Conservation (phyloP, 2,329 filamentous ascomycete species). For the Botrytis fragariae region DNA sequence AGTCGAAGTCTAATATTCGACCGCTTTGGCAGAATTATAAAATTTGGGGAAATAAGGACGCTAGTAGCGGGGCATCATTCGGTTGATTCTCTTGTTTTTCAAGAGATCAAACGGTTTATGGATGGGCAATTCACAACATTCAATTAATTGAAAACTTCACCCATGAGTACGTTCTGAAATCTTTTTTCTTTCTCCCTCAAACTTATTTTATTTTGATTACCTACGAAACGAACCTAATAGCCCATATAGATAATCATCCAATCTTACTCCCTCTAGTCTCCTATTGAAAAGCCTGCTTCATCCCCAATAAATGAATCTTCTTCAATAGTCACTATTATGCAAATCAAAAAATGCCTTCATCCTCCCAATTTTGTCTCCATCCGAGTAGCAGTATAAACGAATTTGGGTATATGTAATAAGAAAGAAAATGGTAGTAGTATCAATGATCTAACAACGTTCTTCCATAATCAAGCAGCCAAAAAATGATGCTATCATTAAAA, state of each 20-base stretch:
- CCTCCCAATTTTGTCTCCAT: slow-evolving; percentile 15
- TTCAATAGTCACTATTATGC: slow-evolving; percentile 16
- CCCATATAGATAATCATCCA: slow-evolving; percentile 1
- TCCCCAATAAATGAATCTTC: not conserved
- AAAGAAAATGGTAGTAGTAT: slow-evolving; percentile 23
- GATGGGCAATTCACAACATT: not conserved
- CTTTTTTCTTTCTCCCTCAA: too few relatives aligned
- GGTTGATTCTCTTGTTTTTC: not conserved
- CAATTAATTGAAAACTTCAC: not conserved
- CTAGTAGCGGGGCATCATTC: slow-evolving; percentile 8
- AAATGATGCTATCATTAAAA: slow-evolving; percentile 24
- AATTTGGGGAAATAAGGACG: not conserved
- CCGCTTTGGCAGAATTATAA: slow-evolving; percentile 12
- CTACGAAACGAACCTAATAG: slow-evolving; percentile 1
- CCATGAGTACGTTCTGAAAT: not conserved
- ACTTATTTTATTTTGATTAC: not conserved
- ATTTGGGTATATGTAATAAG: slow-evolving; percentile 38
- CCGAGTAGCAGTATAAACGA: slow-evolving; percentile 32
- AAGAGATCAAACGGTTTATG: not conserved
- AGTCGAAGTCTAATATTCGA: not conserved
- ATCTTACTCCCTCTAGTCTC: not conserved
- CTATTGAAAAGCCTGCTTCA: slow-evolving; percentile 16
- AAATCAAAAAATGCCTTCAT: slow-evolving; percentile 5
- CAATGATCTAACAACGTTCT: slow-evolving; percentile 20
- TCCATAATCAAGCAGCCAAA: slow-evolving; percentile 17